These are phyloP conservation scores for Yamadazyma mexicana DNA, from an alignment of 1,139 yeast species.

Conservation along the genomic window DNA sequence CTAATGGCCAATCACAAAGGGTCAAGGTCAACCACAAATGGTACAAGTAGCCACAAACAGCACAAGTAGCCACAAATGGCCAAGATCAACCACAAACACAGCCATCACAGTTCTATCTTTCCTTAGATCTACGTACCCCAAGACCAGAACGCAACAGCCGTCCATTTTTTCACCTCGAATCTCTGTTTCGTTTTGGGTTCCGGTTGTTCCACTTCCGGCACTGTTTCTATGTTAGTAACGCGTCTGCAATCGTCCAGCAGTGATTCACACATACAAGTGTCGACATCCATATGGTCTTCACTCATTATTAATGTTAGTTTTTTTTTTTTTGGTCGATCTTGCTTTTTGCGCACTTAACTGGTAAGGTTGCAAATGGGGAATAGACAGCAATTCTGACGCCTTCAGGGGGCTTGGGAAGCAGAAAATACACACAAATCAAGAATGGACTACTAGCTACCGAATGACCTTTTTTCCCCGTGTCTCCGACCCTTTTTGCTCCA, in stretches of 20 bases:
- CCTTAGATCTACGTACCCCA: constrained; percentile 64
- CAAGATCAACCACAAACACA: too few species aligned
- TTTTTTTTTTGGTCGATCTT: not conserved
- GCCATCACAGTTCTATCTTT: not conserved
- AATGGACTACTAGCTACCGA: too few species aligned
- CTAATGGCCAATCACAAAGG: too few species aligned
- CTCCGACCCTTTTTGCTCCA: too few species aligned
- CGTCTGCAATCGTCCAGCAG: not conserved
- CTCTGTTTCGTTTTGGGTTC: constrained; percentile 29
- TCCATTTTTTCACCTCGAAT: constrained; percentile 70
- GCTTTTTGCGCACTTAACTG: not conserved
- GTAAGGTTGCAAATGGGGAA: constrained; percentile 1
- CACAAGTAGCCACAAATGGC: too few species aligned
- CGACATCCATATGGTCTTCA: constrained; percentile 20
- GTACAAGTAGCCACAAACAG: too few species aligned
- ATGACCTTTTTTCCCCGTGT: too few species aligned
- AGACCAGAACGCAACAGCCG: constrained; percentile 99
- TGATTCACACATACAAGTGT: constrained; percentile 17
- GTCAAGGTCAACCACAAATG: not conserved
- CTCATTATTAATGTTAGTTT: constrained; percentile 9
- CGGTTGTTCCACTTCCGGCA: constrained; percentile 17
- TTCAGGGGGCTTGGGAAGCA: too few species aligned
- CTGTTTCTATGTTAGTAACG: constrained; percentile 13
- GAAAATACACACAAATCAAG: too few species aligned
- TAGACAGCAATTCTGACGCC: not conserved